Percentiles rank a stretch among this genome's conserved stretches.
Conservation (phyloP, 75 land plant genomes). For the Pinus taeda region DNA sequence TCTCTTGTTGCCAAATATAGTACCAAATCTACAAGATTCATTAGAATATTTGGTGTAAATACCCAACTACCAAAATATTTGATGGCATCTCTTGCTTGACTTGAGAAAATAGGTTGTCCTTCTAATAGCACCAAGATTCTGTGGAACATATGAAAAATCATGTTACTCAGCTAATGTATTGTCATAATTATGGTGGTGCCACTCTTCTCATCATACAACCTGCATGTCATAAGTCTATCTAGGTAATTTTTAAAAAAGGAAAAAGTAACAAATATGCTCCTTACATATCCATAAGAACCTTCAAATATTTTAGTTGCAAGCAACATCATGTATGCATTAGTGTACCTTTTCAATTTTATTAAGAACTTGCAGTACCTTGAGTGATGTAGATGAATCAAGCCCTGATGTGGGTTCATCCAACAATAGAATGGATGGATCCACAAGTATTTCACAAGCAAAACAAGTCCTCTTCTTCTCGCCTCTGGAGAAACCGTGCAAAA, state of each 20-base stretch:
- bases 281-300: background rate
- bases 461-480: constrained; percentile 50
- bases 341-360: constrained; percentile 26
- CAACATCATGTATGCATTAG: too few relatives aligned
- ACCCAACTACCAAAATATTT: constrained; percentile 20
- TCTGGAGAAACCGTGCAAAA: constrained; percentile 38
- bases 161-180: constrained; percentile 39
- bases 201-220: background rate
- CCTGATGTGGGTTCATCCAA: constrained; percentile 57
- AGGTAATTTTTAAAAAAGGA: background rate
- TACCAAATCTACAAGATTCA: constrained; percentile 43
- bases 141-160: constrained; percentile 39
- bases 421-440: constrained; percentile 42
- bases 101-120: constrained; percentile 23
- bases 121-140: constrained; percentile 30
- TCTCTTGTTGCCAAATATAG: constrained; percentile 36
- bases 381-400: constrained; percentile 48
- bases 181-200: constrained; percentile 37
- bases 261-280: background rate
- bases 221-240: background rate
- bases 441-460: constrained; percentile 49
- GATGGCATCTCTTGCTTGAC: constrained; percentile 33
- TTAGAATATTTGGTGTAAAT: constrained; percentile 24
- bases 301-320: constrained; percentile 8
- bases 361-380: constrained; percentile 27